Base-by-base conservation (phyloP, 805 yeast species). In the Candida ascalaphidarum region DNA sequence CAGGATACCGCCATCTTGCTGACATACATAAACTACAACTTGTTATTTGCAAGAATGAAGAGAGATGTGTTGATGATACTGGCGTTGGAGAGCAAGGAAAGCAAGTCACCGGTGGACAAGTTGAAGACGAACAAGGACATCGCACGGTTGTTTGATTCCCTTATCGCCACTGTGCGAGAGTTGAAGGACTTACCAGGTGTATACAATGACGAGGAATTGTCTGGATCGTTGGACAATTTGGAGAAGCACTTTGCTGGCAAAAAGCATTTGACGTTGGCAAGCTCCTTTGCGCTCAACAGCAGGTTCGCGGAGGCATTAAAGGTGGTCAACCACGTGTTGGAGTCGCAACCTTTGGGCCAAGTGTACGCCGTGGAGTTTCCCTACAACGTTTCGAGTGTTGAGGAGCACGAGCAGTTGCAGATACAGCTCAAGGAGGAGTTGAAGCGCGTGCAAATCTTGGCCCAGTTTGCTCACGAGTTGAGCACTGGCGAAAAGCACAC, bases 141-240 rank as follows among this genome's bases (percentile, higher is more conserved):
- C 5, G 45, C 66, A 22, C 64, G 77, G 32, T 48, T 79, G 14
- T 65, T 63, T 34, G 71, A 68, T 14, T 58, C 66, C 7, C 64
- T 83, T 21, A 50, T 66, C 9, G 57, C 64, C 26, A 74, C 81
- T 11, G 48, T 79, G 20, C 55, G 54, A 3, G 79, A 78, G 39
- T 55, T 85, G 25, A 63, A 70, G 44, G 95, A 85, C 35, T 65
- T 92, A 28, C 96, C 96, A 0, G 97, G 97, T 64, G 95, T 89
- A 12, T 76, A 81, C 46, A 82, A 83, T 29, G 95, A 85, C 48
- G 92, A 81, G 29, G 77, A 68, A 14, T 63, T 89, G 30, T 50
- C 60, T 36, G 55, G 57, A 5, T 71, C 79, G 7, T 59, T 92
- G 24, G 65, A 61, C 9, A 40, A 65, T 11, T 55, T 84, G 41